Evolutionary conservation across 2,329 filamentous ascomycete species (phyloP), one percentile per base, ranked within the genome.

Genomic region (Monosporascus sp.): DNA sequence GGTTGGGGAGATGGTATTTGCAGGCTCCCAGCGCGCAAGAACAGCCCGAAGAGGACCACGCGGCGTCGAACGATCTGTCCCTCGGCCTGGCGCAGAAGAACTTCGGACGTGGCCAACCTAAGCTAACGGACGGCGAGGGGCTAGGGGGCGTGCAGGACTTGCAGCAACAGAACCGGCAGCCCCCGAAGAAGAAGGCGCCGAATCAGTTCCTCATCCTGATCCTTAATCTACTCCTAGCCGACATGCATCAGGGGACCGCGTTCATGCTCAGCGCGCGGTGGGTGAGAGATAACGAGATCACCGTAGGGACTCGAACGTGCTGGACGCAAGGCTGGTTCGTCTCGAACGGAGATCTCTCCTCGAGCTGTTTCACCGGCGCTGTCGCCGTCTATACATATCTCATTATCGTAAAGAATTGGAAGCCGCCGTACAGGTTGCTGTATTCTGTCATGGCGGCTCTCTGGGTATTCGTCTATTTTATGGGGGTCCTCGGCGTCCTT

Each of bases 151-250:
- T 14, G 7, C 52, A 41, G 26, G 46, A 3, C 5, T 7, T 16
- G 43, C 22, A 46, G 24, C 22, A 46, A 7, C 43, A 46, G 43
- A 19, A 3, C n/a, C 45, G 22, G 24, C 16, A n/a, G 38, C 11
- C 11, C 27, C 16, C 43, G 51, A 9, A 48, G 49, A 67, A 64
- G 40, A 68, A 71, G 20, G 70, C 74, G 6, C 77, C 77, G 0
- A 88, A 88, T 58, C 86, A 89, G 66, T 87, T 88, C 62, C 76
- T 88, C 27, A 73, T 89, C 0, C 74, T 89, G 5, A 85, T 89
- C 54, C 81, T 87, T 65, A 89, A 89, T 64, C 77, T 89, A 0
- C 72, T 89, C 5, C 69, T 87, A 22, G 85, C 86, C 54, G 86
- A 89, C 60, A 77, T 87, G 52, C 81, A 86, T 61, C 86, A 89